Base-by-base conservation (phyloP, 495 filamentous ascomycete species). In the Choiromyces venosus region DNA sequence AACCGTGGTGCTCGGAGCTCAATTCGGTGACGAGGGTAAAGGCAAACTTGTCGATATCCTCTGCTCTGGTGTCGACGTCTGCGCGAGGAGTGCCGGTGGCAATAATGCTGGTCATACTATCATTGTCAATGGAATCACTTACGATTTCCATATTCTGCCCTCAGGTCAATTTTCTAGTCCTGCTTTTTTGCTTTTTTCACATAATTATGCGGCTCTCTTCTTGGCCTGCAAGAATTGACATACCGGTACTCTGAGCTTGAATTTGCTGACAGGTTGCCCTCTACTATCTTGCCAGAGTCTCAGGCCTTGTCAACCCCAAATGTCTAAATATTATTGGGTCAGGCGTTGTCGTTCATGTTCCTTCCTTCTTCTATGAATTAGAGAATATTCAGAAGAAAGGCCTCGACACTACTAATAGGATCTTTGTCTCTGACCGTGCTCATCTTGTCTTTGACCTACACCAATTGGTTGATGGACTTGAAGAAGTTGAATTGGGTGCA, bases 381-480 rank as follows among this genome's bases (percentile, higher is more conserved):
- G 86, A 86, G 67, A 86, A 86, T 37, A 82, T 94, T 21, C 86
- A 93, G 80, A 83, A 83, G 56, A 91, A 96, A 84, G 93, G 93
- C 25, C 82, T 96, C 67, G 85, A 87, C 73, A 87, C 87, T 37
- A 86, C 87, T 70, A 82, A 86, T 75, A 87, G 93, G 76, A 88
- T 96, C 68, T 91, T 91, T 82, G 87, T 97, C 82, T 90, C 87
- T 37, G 91, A 94, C 80, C 88, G 94, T 73, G 90, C 90, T 42
- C 93, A 96, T 80, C 86, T 97, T 73, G 89, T 91, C 77, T 89
- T 97, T 73, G 91, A 96, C 77, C 85, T 97, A 64, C 93, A 97
- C 83, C 88, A 88, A 66, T 84, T 89, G 69, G 90, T 94, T 38
- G 93, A 97, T 82, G 91, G 92, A 14, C 85, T 96, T 29, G 91